phyloP scores from a whole-genome alignment of 257 asterid species.

The Agastache rugosa region DNA sequence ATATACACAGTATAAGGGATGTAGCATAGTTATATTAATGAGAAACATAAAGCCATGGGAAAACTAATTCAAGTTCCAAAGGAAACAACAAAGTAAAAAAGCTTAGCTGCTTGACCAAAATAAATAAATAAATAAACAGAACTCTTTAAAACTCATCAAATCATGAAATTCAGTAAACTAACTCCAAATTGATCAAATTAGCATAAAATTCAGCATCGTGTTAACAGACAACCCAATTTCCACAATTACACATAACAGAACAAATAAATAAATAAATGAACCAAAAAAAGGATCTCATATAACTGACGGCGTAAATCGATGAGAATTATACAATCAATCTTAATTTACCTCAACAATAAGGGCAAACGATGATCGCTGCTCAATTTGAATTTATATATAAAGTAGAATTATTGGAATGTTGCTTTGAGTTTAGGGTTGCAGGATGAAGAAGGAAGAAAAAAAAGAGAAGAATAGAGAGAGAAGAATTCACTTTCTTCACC shows the following conservation, averaged over 20 bases:
- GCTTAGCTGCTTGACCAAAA: conserved; percentile 9
- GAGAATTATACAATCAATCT: not conserved
- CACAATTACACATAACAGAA: not conserved
- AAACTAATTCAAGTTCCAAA: conserved; percentile 12
- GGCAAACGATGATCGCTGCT: not conserved
- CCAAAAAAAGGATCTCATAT: not conserved
- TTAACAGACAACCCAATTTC: not conserved
- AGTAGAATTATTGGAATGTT: not conserved
- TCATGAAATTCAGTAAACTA: conserved; percentile 14
- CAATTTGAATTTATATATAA: conserved; percentile 25
- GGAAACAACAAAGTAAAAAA: not conserved
- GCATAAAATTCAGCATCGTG: conserved; percentile 23
- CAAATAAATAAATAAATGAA: not conserved
- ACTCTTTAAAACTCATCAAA: conserved; percentile 18
- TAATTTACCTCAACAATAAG: conserved; percentile 33
- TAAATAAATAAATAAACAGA: not conserved
- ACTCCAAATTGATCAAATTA: conserved; percentile 7
- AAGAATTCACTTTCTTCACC: not conserved
- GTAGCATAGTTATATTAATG: not conserved
- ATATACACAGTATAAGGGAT: not conserved
- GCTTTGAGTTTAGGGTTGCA: conserved; percentile 41
- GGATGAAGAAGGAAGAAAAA: conserved; percentile 6
- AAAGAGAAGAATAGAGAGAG: conserved; percentile 20
- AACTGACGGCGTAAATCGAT: conserved; percentile 10
- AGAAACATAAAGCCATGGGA: not conserved